Evolutionary conservation across 352 stramenopile species (phyloP), one percentile per base, ranked within the genome.

Genomic region (Globisporangium abappressorium): DNA sequence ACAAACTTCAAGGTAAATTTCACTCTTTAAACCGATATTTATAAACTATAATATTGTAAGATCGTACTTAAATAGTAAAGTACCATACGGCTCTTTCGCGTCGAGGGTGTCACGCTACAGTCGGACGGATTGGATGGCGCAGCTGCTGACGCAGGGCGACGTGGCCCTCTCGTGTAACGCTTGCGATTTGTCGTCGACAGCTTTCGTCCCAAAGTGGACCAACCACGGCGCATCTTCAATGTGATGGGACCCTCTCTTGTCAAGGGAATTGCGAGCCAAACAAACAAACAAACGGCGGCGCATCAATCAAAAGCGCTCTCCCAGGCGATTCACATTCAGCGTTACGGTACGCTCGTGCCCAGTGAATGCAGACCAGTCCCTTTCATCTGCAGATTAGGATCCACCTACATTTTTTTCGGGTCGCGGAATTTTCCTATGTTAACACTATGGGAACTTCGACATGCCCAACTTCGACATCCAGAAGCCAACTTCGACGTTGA

Each of bases 251-350:
- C 22, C 24, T 38, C 7, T 6, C 36, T 28, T 38, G 54, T 41
- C 15, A 47, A 47, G 5, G 11, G 36, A 22, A 36, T 33, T 57
- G 53, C 9, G 26, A 36, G 53, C 12, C 33, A 15, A 30, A 33
- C 30, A 34, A 57, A 26, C 47, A 54, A 26, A 34, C 15, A 26
- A 34, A 6, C 41, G 14, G 14, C 38, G 38, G 38, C 38, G 24
- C 28, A 28, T 57, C 11, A 33, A 57, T 18, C 49, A 38, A 41
- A 41, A 59, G 28, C 15, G 12, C 26, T 26, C 49, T 60, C 28
- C 8, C 54, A 49, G 38, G 43, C 43, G 43, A 60, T 60, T 60
- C 55, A 28, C 55, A 60, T 60, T 60, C 55, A 60, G 26, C 54
- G 15, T 26, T 57, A 34, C 14, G 22, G 51, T 57, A 57, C 1